Evolutionary conservation across 176 grass and related monocot genomes (phyloP), one percentile per base, ranked within the genome.

Genomic region (Hyparrhenia diplandra): DNA sequence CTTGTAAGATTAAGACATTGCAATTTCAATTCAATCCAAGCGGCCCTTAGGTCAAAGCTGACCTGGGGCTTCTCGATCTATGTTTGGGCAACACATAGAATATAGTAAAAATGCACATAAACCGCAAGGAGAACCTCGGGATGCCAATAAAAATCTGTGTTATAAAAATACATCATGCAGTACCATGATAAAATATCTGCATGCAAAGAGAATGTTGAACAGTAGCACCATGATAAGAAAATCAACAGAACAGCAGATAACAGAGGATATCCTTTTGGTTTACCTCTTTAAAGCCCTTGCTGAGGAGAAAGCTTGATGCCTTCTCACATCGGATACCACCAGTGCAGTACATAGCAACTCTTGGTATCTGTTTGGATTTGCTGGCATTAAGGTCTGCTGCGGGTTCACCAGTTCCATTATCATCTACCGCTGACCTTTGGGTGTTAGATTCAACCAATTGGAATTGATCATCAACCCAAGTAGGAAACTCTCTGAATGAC

Each of bases 311-410:
- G 66, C 92, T 98, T 46, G 96, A 98, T 80, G 96, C 96, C 80
- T 98, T 98, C 80, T 98, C 96, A 39, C 96, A 98, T 84, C 96
- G 91, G 69, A 98, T 95, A 81, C 96, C 96, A 79, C 96, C 96
- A 31, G 96, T 98, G 78, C 96, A 98, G 30, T 98, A 98, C 96
- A 98, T 98, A 54, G 96, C 96, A 69, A 98, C 92, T 70, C 96
- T 88, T 76, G 96, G 96, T 73, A 98, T 69, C 49, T 64, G 81
- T 82, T 77, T 92, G 31, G 64, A 47, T 35, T 83, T 61, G 1
- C 42, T 68, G 49, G 30, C 35, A 45, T 72, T 40, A 11, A 60
- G 18, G 35, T 57, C 49, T 36, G 82, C 60, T 64, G 25, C 67
- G 25, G 39, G 30, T 27, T 13, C 47, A 42, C 76, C 65, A 59